These are phyloP conservation scores for Henckelia pumila DNA, from an alignment of 257 asterid species.

Conservation along the genomic window DNA sequence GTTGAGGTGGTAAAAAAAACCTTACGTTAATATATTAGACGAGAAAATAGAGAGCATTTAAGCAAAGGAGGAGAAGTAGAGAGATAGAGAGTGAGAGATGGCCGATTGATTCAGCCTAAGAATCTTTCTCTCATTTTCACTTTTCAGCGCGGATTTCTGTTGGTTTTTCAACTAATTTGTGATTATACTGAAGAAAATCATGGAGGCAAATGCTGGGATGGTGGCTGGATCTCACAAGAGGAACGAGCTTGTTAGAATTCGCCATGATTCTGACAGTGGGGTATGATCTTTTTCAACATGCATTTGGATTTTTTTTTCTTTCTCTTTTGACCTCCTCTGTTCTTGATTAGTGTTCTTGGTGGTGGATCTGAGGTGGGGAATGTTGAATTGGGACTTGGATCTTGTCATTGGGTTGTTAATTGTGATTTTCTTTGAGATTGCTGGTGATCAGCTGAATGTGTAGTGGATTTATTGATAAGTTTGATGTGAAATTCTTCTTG, in stretches of 20 bases:
- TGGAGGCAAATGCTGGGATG: slow-evolving; percentile 83
- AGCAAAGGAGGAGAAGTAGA: slow-evolving; percentile 18
- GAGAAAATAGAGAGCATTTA: slow-evolving; percentile 13
- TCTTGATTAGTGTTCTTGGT: not conserved
- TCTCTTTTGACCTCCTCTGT: not conserved
- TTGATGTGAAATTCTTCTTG: not conserved
- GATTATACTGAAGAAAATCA: slow-evolving; percentile 24
- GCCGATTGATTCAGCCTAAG: slow-evolving; percentile 28
- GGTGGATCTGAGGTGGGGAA: slow-evolving; percentile 4
- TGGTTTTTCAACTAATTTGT: not conserved
- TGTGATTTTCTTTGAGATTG: not conserved
- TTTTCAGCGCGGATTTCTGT: too few relatives aligned
- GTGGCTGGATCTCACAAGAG: slow-evolving; percentile 88
- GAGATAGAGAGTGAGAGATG: slow-evolving; percentile 24
- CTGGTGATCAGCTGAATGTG: not conserved
- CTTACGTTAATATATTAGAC: slow-evolving; percentile 21
- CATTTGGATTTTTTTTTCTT: not conserved
- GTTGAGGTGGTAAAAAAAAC: slow-evolving; percentile 29
- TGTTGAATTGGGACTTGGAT: not conserved
- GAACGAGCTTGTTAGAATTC: slow-evolving; percentile 67
- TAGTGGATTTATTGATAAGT: not conserved
- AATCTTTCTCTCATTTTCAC: slow-evolving; percentile 17
- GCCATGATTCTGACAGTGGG: slow-evolving; percentile 75
- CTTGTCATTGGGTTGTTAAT: too few relatives aligned
- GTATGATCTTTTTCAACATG: slow-evolving; percentile 26